Conservation (phyloP, 495 filamentous ascomycete genomes). For the Hypoxylon cercidicola region DNA sequence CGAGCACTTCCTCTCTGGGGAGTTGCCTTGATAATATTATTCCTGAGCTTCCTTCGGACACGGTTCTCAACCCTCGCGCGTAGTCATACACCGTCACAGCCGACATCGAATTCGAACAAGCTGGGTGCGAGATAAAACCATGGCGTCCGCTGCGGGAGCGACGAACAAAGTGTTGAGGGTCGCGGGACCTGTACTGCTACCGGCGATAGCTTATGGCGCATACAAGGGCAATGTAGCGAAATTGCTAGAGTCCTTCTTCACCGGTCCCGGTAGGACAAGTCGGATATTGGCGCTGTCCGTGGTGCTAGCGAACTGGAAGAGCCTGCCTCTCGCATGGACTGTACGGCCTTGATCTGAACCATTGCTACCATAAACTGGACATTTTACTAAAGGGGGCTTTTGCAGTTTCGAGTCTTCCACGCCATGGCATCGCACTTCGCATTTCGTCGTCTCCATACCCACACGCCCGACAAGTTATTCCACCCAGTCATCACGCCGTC, state of each 20-base stretch:
- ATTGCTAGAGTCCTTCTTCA: slow-evolving; percentile 55
- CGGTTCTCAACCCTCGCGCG: slow-evolving; percentile 15
- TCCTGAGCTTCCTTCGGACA: slow-evolving; percentile 45
- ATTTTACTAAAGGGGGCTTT: slow-evolving; percentile 7
- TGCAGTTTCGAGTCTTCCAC: slow-evolving; percentile 70
- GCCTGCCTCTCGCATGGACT: slow-evolving; percentile 79
- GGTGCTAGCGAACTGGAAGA: slow-evolving; percentile 73
- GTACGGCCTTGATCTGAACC: slow-evolving; percentile 53
- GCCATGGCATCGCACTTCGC: slow-evolving; percentile 68
- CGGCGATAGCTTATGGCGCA: slow-evolving; percentile 52
- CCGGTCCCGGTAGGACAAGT: slow-evolving; percentile 59
- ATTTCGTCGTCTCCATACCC: slow-evolving; percentile 41
- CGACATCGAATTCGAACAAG: slow-evolving; percentile 2
- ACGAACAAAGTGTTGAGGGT: slow-evolving; percentile 48
- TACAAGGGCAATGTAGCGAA: slow-evolving; percentile 53
- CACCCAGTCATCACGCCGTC: slow-evolving; percentile 69
- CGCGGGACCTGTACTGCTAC: slow-evolving; percentile 48
- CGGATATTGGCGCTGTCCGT: slow-evolving; percentile 63
- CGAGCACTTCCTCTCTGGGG: slow-evolving; percentile 54
- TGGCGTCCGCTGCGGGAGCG: slow-evolving; percentile 55
- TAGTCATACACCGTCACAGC: slow-evolving; percentile 1
- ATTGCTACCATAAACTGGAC: neutral
- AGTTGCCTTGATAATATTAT: slow-evolving; percentile 47
- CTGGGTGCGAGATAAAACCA: slow-evolving; percentile 30
- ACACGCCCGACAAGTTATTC: slow-evolving; percentile 68